Base-by-base conservation (phyloP, 805 yeast species). In the Kodamaea fukazawae region DNA sequence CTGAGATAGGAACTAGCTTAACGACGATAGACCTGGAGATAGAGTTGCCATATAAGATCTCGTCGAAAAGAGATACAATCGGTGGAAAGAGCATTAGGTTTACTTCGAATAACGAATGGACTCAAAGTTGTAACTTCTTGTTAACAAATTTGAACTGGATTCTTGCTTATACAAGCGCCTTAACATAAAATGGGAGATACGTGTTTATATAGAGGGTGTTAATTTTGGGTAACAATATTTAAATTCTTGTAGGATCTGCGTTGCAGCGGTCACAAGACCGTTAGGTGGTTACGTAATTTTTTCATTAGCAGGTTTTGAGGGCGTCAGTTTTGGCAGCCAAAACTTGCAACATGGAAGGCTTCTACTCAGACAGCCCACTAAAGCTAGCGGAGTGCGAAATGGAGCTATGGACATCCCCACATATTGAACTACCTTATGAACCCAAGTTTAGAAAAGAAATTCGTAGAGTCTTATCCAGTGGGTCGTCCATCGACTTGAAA, bases 81-180 rank as follows among this genome's bases (percentile, higher is more conserved):
- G 95, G 93, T 1, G 89, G 86, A 1, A 75, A 79, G 41, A 78
- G 86, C 36, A 82, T 91, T n/a, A 68, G 81, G 34, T 73, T 87
- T 1, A 77, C 86, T 1, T 75, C 86, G 2, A 83, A 82, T 55
- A 78, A 79, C 32, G 87, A 84, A 45, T 90, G 98, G 98, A 87
- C 96, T 0, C 77, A 83, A 17, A 91, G 95, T 1, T 89, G 96
- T 62, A 83, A 85, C 51, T 85, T 80, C 54, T 66, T 91, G 9
- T 63, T 90, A 34, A 86, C 93, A 0, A 79, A 91, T 45, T 44
- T 70, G 22, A 88, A 87, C 54, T 91, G 96, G 96, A 72, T 91
- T 6, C 63, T 90, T 40, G 83, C 90, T 3, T 88, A 81, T 55
- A 78, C 87, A 2, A 73, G 82, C 43, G 68, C 18, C 3, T 36